Evolutionary conservation across 2,329 filamentous ascomycete genomes (phyloP), one percentile per base, ranked within the genome.

Genomic region (Septoria petroselini): DNA sequence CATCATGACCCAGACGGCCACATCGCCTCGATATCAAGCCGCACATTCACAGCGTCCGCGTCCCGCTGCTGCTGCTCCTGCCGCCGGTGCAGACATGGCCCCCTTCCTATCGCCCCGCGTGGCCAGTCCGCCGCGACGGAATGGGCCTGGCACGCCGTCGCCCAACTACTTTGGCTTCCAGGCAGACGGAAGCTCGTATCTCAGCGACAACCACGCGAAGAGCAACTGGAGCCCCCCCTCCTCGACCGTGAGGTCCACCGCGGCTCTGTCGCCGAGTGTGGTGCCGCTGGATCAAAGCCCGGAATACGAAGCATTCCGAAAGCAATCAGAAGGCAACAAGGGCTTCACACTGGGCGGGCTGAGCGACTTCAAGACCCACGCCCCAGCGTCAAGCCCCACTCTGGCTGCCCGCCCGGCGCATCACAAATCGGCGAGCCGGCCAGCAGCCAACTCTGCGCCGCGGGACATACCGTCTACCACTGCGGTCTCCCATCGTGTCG

Each of bases 91-190:
- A 42, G 50, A 52, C 48, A 63, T 64, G 60, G 58, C 61, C 34
- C 65, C 66, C 14, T 58, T 65, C 35, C 56, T 66, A 33, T 58
- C 60, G 11, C 60, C 59, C 11, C 60, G 54, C 25, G 48, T 59
- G 19, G 17, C 55, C 35, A 57, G 52, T 44, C 52, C 61, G 33
- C 56, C 53, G 37, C 54, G 50, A 48, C 52, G 47, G 18, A 43
- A 52, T 9, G 41, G 47, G n/a, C 55, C 55, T 19, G 46, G 53
- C 15, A 55, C 54, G 14, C 68, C 77, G 18, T 91, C 88, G 65
- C 88, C 89, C 9, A 94, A 91, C 67, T 95, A 95, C 70, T 95
- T 95, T 67, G 87, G 86, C 48, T 80, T 94, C 52, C 75, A 83
- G 23, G 83, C 89, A 51, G 68, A 80, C 15, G 69, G 87, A 54